Percentiles rank a stretch among this genome's conserved stretches.
Evolutionary conservation across 2,329 filamentous ascomycete species (phyloP).

Genomic region (Claviceps spartinae): DNA sequence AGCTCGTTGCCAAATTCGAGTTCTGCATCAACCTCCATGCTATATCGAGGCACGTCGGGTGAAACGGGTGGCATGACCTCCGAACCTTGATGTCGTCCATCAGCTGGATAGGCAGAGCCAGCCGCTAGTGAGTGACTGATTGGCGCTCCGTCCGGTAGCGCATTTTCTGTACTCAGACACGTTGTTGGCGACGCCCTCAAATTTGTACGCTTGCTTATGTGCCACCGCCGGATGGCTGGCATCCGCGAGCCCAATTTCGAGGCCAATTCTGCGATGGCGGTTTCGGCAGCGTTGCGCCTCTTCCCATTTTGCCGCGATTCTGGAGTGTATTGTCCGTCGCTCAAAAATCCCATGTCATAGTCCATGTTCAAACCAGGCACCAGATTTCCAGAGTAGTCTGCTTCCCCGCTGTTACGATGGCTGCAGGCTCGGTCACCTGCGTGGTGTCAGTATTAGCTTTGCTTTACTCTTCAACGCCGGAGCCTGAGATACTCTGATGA

Average conservation of each 20-base stretch:
- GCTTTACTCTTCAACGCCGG: constrained; percentile 1
- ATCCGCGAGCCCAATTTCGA: constrained; percentile 52
- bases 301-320: constrained; percentile 32
- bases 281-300: constrained; percentile 44
- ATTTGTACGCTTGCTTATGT: constrained; percentile 30
- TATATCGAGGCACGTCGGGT: constrained; percentile 49
- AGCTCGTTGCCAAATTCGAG: constrained; percentile 12
- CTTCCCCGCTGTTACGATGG: constrained; percentile 35
- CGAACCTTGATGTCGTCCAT: constrained; percentile 28
- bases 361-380: constrained; percentile 36
- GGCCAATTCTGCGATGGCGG: constrained; percentile 47
- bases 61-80: constrained; percentile 45
- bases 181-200: constrained; percentile 51
- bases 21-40: constrained; percentile 35
- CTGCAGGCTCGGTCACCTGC: constrained; percentile 49
- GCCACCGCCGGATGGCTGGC: constrained; percentile 38
- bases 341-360: constrained; percentile 55
- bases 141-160: constrained; percentile 55
- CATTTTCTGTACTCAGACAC: constrained; percentile 70
- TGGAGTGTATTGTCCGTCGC: constrained; percentile 43
- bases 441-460: constrained; percentile 9
- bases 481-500: not conserved
- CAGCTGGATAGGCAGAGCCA: constrained; percentile 31
- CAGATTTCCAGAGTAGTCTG: constrained; percentile 23
- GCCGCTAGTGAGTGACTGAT: constrained; percentile 71